Base-by-base conservation (phyloP, 495 filamentous ascomycete species). In the Xylaria acuta region DNA sequence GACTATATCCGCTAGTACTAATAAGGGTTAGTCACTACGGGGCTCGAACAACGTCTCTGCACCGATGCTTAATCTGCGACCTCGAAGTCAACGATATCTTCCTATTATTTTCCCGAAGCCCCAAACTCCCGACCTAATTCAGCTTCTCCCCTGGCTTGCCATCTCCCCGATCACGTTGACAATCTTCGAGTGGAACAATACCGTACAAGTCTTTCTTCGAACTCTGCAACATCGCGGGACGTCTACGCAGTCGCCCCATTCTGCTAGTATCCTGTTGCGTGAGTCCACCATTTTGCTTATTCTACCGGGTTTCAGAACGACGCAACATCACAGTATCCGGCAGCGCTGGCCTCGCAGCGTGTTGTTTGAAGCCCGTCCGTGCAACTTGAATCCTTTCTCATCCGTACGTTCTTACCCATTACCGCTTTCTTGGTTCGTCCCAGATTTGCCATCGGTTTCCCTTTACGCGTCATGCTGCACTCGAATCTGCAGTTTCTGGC, bases 131-230 rank as follows among this genome's bases (percentile, higher is more conserved):
- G 22, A 36, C 6, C n/a, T n/a, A n/a, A n/a, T 9, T 59, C 30
- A n/a, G 30, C 58, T 60, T 40, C 8, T 60, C 56, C 32, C 34
- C 58, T n/a, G 34, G 7, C 34, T 60, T 9, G 58, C 58, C 1
- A 38, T 30, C 58, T n/a, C 20, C 32, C 32, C 18, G 34, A 38
- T 12, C 32, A 36, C 32, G 11, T 60, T 14, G 22, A 45, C 32
- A 32, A 32, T 30, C 41, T 59, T 62, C 67, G 40, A 70, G 41
- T 62, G 67, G 58, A 40, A 34, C n/a, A 34, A 34, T 38, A 47
- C 27, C 25, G 36, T 25, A 14, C 56, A 47, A 25, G n/a, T 56
- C 34, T 67, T 43, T 25, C 53, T 7, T 41, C 27, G 53, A 32
- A 6, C 7, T 56, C 5, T 56, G 11, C 53, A 56, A 56, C 11